phyloP scores from a whole-genome alignment of 768 basidiomycete genomes.

The Podaxis carcinomalis region DNA sequence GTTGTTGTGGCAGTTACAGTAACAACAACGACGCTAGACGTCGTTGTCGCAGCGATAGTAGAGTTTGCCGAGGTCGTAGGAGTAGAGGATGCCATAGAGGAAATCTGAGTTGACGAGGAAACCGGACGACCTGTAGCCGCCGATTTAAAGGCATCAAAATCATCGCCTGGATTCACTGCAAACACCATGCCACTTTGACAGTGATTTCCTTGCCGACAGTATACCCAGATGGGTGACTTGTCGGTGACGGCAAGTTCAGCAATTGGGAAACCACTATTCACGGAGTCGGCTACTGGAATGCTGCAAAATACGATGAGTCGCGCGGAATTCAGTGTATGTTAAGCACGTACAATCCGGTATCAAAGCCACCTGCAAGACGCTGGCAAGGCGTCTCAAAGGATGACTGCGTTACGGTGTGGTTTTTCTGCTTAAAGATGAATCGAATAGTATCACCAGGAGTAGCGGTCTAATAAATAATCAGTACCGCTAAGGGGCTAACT shows the following conservation, averaged over 20 bases:
- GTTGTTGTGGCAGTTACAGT: conserved; percentile 20
- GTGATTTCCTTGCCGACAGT: conserved; percentile 14
- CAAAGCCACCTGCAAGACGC: conserved; percentile 40
- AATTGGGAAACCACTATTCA: conserved; percentile 38
- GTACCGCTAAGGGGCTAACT: neutral
- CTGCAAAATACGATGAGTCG: conserved; percentile 22
- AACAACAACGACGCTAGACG: conserved; percentile 23
- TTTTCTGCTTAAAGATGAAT: conserved; percentile 53
- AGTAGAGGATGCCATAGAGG: conserved; percentile 21
- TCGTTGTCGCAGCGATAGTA: conserved; percentile 21
- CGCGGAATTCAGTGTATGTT: neutral
- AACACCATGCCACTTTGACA: conserved; percentile 15
- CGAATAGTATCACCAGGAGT: conserved; percentile 39
- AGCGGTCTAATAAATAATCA: conserved; percentile 32
- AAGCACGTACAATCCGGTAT: conserved; percentile 50
- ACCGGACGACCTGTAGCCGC: conserved; percentile 37
- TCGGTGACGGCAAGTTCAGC: conserved; percentile 35
- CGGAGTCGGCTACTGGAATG: conserved; percentile 39
- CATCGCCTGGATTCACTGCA: conserved; percentile 48
- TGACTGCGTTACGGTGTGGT: conserved; percentile 58
- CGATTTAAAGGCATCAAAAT: conserved; percentile 51
- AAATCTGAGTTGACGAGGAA: neutral
- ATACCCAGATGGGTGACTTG: conserved; percentile 13
- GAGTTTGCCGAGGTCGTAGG: conserved; percentile 8
- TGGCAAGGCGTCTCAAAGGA: conserved; percentile 46